A percentile compares a stretch with the other conserved stretches of the same genome.
These are phyloP conservation scores for Macrolepiota fuliginosa DNA, from an alignment of 768 basidiomycete species.

Conservation along the genomic window DNA sequence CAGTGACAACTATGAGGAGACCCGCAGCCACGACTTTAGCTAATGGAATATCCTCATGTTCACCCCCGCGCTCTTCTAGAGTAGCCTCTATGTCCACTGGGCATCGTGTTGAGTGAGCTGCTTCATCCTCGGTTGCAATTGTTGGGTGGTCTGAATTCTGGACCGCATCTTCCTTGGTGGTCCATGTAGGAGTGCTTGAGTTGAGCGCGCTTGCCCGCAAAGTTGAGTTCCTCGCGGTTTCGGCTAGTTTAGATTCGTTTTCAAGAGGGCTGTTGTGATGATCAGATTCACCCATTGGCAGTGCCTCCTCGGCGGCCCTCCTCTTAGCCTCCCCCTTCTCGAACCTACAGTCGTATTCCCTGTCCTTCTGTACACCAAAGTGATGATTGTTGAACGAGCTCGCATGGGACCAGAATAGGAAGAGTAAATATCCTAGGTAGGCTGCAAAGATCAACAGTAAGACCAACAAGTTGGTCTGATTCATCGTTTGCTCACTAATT, in stretches of 20 bases:
- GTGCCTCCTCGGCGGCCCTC: slow-evolving; percentile 4
- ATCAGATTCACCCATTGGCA: no score
- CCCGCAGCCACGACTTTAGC: slow-evolving; percentile 50
- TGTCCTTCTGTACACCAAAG: slow-evolving; percentile 30
- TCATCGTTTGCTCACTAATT: slow-evolving; percentile 47
- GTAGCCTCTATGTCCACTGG: no score
- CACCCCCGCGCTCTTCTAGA: slow-evolving; percentile 43
- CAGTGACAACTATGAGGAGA: slow-evolving; percentile 59
- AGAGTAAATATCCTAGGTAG: slow-evolving; percentile 71
- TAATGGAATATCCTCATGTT: slow-evolving; percentile 56
- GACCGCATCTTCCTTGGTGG: slow-evolving; percentile 1
- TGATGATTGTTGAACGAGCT: slow-evolving; percentile 58
- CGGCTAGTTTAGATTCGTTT: no score
- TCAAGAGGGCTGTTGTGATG: no score
- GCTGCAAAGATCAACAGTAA: slow-evolving; percentile 61
- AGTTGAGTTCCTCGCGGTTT: not conserved
- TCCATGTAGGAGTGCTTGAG: no score
- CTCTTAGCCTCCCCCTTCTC: slow-evolving; percentile 18
- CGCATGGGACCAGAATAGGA: slow-evolving; percentile 77
- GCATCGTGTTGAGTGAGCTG: no score
- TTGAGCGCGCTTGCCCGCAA: not conserved
- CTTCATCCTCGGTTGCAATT: no score
- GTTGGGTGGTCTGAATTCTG: no score
- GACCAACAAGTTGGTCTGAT: not conserved
- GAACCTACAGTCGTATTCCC: slow-evolving; percentile 35